phyloP scores from a whole-genome alignment of 2,329 filamentous ascomycete genomes.

The Neofusicoccum laricinum region DNA sequence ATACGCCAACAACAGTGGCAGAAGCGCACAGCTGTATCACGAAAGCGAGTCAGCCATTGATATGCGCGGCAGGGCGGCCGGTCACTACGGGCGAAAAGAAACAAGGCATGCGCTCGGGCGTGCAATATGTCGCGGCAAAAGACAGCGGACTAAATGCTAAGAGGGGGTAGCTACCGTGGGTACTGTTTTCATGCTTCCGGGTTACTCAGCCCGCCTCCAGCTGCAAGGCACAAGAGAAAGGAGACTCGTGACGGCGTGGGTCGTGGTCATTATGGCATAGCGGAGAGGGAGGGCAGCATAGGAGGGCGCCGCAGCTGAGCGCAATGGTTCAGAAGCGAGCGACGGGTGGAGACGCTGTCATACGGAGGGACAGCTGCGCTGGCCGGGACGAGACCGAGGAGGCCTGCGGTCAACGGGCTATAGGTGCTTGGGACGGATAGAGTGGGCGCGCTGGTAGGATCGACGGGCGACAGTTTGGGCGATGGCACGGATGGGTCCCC shows the following conservation, averaged over 20 bases:
- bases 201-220: constrained; percentile 30
- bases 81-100: not conserved
- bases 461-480: constrained; percentile 12
- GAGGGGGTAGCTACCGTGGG: constrained; percentile 36
- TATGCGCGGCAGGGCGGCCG: constrained; percentile 19
- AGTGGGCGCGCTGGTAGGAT: constrained; percentile 12
- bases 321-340: constrained; percentile 16
- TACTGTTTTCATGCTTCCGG: constrained; percentile 47
- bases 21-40: constrained; percentile 59
- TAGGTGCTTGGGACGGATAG: constrained; percentile 12
- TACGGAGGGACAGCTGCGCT: constrained; percentile 19
- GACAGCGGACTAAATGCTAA: not conserved
- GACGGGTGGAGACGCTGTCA: constrained; percentile 23
- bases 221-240: constrained; percentile 36
- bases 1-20: constrained; percentile 59
- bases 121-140: not conserved
- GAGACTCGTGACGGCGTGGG: constrained; percentile 33
- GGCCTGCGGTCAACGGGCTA: constrained; percentile 19
- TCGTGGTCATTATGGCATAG: constrained; percentile 40
- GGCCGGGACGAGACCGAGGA: constrained; percentile 24
- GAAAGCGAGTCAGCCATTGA: constrained; percentile 36
- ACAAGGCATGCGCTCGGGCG: not conserved
- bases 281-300: constrained; percentile 19
- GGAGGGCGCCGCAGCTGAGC: constrained; percentile 18
- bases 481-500: constrained; percentile 11